Evolutionary conservation across 371 early-diverging fungal species (phyloP), one percentile per base, ranked within the genome.

Genomic region (Amoeboaphelidium protococcarum): DNA sequence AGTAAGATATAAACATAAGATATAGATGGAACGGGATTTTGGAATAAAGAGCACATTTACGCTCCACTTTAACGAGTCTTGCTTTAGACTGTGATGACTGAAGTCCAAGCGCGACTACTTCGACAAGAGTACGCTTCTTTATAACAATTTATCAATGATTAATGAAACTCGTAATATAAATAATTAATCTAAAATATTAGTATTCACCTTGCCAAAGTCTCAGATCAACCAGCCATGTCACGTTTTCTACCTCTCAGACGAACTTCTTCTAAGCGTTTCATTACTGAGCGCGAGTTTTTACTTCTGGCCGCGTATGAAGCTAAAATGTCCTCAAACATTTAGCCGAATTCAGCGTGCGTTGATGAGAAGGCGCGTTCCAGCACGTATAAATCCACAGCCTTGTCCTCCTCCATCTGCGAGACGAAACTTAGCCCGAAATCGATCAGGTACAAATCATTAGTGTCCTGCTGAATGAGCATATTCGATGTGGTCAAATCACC

Each of bases 231-330:
- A 31, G 16, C 37, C 37, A 31, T 31, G 16, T 31, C 37, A 16
- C 37, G 37, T 24, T 45, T 45, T 25, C 45, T 45, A 10, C 45
- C 45, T 45, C 45, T 45, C 25, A 21, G 3, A 24, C 45, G 13
- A 4, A 45, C 45, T 21, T 12, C 24, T 10, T 45, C 45, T 19
- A 45, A 6, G 13, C 45, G 13, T 45, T 45, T 45, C 12, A 13
- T 6, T 3, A 45, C 13, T 10, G 13, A 10, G 13, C 25, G 13
- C 16, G 37, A 31, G 6, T 16, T 16, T 45, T 23, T 25, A 20
- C 24, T 25, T 12, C 12, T 19, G 3, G 21, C 10, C 25, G 3
- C 23, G 23, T 45, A 45, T 10, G 21, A 13, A 13, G 21, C 25
- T 3, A 23, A 24, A 22, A 45, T 13, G 3, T 12, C 13, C 12